phyloP scores from a whole-genome alignment of 2,329 filamentous ascomycete species.

The Exophiala sp. region DNA sequence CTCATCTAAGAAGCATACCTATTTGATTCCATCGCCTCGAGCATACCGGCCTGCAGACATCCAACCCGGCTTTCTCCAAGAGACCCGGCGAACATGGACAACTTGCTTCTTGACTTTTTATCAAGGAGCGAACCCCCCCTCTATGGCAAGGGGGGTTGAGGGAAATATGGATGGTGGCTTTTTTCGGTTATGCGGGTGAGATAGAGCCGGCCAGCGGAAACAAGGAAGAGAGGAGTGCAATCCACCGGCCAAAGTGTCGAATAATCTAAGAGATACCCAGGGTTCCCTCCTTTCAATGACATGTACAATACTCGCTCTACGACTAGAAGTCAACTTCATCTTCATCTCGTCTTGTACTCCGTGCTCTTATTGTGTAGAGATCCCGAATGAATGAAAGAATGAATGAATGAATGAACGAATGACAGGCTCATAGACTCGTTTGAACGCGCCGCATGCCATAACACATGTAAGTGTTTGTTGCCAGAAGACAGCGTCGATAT shows the following conservation, averaged over 20 bases:
- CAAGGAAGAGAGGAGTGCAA: too few relatives aligned
- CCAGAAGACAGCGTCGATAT: too few relatives aligned
- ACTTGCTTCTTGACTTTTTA: too few relatives aligned
- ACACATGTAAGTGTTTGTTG: too few relatives aligned
- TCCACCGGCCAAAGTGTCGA: not conserved
- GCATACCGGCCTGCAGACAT: not conserved
- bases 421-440: too few relatives aligned
- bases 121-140: too few relatives aligned
- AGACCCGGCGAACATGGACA: not conserved
- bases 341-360: too few relatives aligned
- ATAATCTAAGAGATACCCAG: conserved; percentile 1
- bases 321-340: too few relatives aligned
- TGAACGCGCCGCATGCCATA: too few relatives aligned
- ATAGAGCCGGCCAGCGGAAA: not conserved
- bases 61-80: not conserved
- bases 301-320: not conserved
- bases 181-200: not conserved
- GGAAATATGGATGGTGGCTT: not conserved
- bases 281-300: not conserved
- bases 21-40: not conserved
- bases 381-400: too few relatives aligned
- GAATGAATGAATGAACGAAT: too few relatives aligned
- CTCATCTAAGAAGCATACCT: not conserved
- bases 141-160: not conserved
- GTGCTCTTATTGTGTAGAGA: too few relatives aligned